phyloP scores from a whole-genome alignment of 352 stramenopile species.

The Phytophthora kernoviae region DNA sequence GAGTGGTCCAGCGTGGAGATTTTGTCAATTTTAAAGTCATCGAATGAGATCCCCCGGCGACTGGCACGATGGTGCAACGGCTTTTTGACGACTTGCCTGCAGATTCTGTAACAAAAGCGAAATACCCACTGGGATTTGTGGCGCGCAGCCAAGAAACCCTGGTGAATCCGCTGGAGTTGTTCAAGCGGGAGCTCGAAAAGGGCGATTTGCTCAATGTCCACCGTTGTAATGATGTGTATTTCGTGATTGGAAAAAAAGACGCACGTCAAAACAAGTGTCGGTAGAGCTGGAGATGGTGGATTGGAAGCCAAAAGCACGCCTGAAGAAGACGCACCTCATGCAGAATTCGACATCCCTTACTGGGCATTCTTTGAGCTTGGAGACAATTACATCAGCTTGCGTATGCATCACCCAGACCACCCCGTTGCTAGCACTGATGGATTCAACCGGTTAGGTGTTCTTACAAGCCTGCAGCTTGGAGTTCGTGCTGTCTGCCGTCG shows the following conservation, averaged over 20 bases:
- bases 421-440: slow-evolving; percentile 17
- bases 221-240: slow-evolving; percentile 68
- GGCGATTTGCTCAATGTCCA: slow-evolving; percentile 54
- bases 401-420: slow-evolving; percentile 62
- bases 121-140: slow-evolving; percentile 79
- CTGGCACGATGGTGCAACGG: slow-evolving; percentile 67
- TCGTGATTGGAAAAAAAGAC: slow-evolving; percentile 56
- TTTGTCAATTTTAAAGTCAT: slow-evolving; percentile 70
- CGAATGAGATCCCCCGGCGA: slow-evolving; percentile 64
- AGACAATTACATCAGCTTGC: slow-evolving; percentile 52
- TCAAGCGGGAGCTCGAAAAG: slow-evolving; percentile 63
- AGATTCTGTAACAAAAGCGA: slow-evolving; percentile 61
- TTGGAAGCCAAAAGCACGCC: slow-evolving; percentile 1
- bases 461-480: slow-evolving; percentile 77
- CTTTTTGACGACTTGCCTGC: slow-evolving; percentile 76
- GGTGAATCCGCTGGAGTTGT: slow-evolving; percentile 58
- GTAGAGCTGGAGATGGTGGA: neutral
- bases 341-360: slow-evolving; percentile 63
- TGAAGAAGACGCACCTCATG: neutral
- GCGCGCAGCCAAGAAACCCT: slow-evolving; percentile 59
- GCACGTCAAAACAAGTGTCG: neutral
- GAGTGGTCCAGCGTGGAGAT: slow-evolving; percentile 88
- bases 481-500: slow-evolving; percentile 71
- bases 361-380: slow-evolving; percentile 82
- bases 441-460: slow-evolving; percentile 62